Conservation (phyloP, 2,329 filamentous ascomycete species). For the Talaromyces islandicus region DNA sequence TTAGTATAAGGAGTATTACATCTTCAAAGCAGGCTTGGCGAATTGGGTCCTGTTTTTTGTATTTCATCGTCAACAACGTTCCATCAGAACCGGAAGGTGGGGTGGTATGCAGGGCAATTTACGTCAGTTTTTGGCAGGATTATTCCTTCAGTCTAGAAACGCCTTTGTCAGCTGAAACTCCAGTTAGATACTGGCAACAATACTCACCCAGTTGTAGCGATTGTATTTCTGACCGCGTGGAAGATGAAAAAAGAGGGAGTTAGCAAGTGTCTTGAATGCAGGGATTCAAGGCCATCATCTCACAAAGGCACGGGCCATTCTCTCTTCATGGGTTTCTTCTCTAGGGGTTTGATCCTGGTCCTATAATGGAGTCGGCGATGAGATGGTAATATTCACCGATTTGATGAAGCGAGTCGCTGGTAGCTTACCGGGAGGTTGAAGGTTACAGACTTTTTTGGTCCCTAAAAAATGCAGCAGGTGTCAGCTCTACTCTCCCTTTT, state of each 20-base stretch:
- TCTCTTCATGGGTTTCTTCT: background rate
- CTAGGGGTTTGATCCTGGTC: background rate
- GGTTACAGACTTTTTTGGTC: background rate
- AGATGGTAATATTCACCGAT: background rate
- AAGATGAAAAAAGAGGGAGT: background rate
- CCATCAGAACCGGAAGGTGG: background rate
- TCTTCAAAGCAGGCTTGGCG: background rate
- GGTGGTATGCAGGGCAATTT: background rate
- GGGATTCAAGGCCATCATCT: background rate
- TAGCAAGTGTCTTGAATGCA: background rate
- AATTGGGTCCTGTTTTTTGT: background rate
- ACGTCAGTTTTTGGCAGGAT: background rate
- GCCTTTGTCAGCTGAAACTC: background rate
- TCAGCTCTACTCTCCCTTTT: background rate
- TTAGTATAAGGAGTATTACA: background rate
- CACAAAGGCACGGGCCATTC: background rate
- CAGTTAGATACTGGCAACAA: background rate
- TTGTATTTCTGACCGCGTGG: background rate
- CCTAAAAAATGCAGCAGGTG: background rate
- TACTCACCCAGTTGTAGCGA: background rate
- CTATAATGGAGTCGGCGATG: background rate
- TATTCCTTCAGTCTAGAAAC: background rate
- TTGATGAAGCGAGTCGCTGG: background rate
- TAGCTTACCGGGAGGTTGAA: background rate
- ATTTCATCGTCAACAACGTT: background rate